Percentiles rank a stretch among this genome's conserved stretches.
These are phyloP conservation scores for Eutrema japonicum DNA, from an alignment of 345 rosid species.

Conservation along the genomic window DNA sequence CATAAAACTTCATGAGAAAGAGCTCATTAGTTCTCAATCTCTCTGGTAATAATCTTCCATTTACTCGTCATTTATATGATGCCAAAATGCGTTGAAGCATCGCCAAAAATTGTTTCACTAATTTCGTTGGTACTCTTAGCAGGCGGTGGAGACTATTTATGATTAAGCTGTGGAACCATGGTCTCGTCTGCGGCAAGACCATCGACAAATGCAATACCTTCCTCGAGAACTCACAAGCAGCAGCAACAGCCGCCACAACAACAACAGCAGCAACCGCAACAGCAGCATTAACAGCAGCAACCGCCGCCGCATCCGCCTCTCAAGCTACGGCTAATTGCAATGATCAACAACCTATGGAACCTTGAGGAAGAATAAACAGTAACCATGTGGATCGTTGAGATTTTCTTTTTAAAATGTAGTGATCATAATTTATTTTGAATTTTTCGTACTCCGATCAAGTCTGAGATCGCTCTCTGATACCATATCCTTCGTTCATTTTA, in stretches of 20 bases:
- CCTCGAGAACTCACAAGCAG: constrained; percentile 40
- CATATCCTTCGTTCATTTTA: not conserved
- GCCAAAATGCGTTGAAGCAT: constrained; percentile 1
- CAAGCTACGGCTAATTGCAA: constrained; percentile 2
- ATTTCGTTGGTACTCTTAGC: constrained; percentile 5
- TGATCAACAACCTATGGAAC: constrained; percentile 7
- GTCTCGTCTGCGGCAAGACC: constrained; percentile 69
- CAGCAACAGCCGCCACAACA: no score
- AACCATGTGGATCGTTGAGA: not conserved
- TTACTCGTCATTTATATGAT: constrained; percentile 9
- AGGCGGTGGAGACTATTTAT: constrained; percentile 79
- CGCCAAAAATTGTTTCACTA: not conserved
- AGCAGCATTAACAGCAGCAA: no score
- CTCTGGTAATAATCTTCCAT: constrained; percentile 55
- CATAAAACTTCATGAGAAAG: constrained; percentile 61
- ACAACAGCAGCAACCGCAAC: not conserved
- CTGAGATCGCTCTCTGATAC: not conserved
- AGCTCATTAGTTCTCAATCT: constrained; percentile 50
- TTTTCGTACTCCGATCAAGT: not conserved
- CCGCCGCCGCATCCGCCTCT: constrained; percentile 3
- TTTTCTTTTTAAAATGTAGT: not conserved
- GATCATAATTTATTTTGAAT: not conserved
- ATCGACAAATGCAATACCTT: constrained; percentile 63
- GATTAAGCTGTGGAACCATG: constrained; percentile 69
- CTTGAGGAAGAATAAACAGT: not conserved